These are phyloP conservation scores for Rhexocercosporidium sp. DNA, from an alignment of 2,329 filamentous ascomycete genomes.

Conservation along the genomic window DNA sequence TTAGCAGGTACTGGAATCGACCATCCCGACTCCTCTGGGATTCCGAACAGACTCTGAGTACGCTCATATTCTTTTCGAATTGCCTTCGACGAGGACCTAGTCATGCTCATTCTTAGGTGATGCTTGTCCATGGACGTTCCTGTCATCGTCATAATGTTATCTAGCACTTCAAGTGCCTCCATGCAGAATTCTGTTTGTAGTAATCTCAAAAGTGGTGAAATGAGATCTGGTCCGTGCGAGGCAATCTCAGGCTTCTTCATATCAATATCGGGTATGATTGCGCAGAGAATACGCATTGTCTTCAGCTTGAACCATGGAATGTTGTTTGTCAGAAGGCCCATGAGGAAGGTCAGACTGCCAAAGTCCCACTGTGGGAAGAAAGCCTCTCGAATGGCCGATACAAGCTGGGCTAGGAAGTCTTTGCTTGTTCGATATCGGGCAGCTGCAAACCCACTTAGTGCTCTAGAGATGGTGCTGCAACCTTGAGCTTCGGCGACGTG, in stretches of 20 bases:
- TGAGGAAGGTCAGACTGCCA: conserved; percentile 83
- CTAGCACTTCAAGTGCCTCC: conserved; percentile 87
- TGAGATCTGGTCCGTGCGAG: conserved; percentile 89
- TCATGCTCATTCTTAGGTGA: conserved; percentile 98
- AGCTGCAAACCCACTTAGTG: conserved; percentile 72
- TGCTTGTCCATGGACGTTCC: conserved; percentile 92
- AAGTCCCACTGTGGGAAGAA: conserved; percentile 87
- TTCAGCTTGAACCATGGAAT: conserved; percentile 89
- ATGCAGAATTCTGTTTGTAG: conserved; percentile 94
- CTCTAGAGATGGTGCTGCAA: conserved; percentile 68
- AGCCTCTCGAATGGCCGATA: conserved; percentile 74
- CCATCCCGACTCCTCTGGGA: conserved; percentile 95
- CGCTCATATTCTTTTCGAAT: conserved; percentile 94
- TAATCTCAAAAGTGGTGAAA: conserved; percentile 87
- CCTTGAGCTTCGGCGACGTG: conserved; percentile 76
- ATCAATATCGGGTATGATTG: conserved; percentile 86
- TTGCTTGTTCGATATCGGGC: conserved; percentile 69
- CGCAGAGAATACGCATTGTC: conserved; percentile 87
- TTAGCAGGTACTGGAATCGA: conserved; percentile 91
- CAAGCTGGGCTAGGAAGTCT: conserved; percentile 77
- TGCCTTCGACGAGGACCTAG: conserved; percentile 80
- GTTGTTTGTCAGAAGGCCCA: conserved; percentile 89
- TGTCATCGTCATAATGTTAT: conserved; percentile 94
- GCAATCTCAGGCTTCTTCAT: conserved; percentile 92
- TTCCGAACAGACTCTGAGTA: conserved; percentile 93